Percentiles rank a stretch among this genome's conserved stretches.
Conservation (phyloP, 495 filamentous ascomycete species). For the Pseudevernia furfuracea region DNA sequence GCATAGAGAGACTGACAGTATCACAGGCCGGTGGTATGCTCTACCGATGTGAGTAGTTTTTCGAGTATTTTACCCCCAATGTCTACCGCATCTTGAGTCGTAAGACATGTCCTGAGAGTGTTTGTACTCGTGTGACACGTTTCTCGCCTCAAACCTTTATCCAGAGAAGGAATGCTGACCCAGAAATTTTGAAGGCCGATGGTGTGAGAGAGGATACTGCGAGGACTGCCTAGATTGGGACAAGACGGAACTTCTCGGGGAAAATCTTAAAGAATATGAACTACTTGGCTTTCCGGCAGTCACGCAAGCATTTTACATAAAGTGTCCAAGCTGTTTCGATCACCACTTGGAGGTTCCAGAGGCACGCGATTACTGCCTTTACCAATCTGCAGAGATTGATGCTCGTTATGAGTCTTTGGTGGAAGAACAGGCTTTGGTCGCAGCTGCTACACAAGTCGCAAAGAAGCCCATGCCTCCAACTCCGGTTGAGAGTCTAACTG, state of each 20-base stretch:
- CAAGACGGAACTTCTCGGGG: slow-evolving; percentile 43
- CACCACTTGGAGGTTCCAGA: slow-evolving; percentile 32
- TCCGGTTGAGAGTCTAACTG: slow-evolving; percentile 31
- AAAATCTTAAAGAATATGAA: slow-evolving; percentile 44
- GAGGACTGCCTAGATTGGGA: slow-evolving; percentile 57
- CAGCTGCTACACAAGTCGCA: slow-evolving; percentile 12
- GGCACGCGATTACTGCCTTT: slow-evolving; percentile 23
- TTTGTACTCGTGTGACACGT: too few species aligned
- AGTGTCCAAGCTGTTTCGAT: slow-evolving; percentile 38
- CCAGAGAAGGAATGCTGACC: too few species aligned
- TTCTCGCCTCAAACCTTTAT: too few species aligned
- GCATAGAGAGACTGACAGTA: too few species aligned
- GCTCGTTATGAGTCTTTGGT: slow-evolving; percentile 24
- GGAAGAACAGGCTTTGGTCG: slow-evolving; percentile 17
- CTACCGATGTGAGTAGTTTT: too few species aligned
- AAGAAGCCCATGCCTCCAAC: slow-evolving; percentile 19
- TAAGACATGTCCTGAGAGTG: too few species aligned
- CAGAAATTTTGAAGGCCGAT: too few species aligned
- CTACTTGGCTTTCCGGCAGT: slow-evolving; percentile 38
- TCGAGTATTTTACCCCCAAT: too few species aligned
- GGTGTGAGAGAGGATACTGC: slow-evolving; percentile 51
- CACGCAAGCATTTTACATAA: slow-evolving; percentile 44
- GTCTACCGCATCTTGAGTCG: too few species aligned
- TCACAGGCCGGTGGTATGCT: slow-evolving; percentile 47
- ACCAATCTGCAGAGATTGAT: slow-evolving; percentile 23